Evolutionary conservation across 306 rosid genomes (phyloP), one percentile per base, ranked within the genome.

Genomic region (Canavalia ensiformis): DNA sequence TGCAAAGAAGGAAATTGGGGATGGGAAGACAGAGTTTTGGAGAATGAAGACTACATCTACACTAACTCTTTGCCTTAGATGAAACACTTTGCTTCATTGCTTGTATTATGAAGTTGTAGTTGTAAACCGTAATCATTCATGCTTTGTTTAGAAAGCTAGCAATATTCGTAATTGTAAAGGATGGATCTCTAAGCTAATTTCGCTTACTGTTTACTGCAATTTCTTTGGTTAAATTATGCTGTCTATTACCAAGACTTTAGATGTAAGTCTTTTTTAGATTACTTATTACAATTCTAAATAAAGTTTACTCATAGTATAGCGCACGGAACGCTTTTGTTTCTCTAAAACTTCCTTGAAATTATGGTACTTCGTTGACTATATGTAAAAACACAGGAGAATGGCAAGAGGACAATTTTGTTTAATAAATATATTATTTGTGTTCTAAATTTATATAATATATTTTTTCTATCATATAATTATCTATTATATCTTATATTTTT

Each of bases 21-120:
- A 11, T 68, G 73, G 28, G 83, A 81, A 77, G 90, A 72, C n/a
- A 77, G 58, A 34, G 86, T 85, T 75, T 78, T 84, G 42, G 92
- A 88, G 84, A 74, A 84, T 86, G 92, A 90, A 82, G 97, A 88
- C 46, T 90, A 92, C 81, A 83, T 92, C 87, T 88, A 90, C 83
- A 87, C 90, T 76, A 86, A 87, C 81, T 90, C 92, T 75, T 46
- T 86, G 31, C 94, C 97, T 81, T 88, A 83, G 72, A 25, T 35
- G 58, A 56, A 10, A 62, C 58, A 55, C 39, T 33, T 71, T 50
- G 68, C 68, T 65, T 69, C 71, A 58, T 46, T 57, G 54, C 31
- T 67, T 79, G 8, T 39, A 8, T 63, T 69, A 44, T 59, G 73
- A 58, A 64, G 7, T 47, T 76, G 69, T 28, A 57, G 42, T 72